Conservation (phyloP, 805 yeast genomes). For the Lachancea meyersii region DNA sequence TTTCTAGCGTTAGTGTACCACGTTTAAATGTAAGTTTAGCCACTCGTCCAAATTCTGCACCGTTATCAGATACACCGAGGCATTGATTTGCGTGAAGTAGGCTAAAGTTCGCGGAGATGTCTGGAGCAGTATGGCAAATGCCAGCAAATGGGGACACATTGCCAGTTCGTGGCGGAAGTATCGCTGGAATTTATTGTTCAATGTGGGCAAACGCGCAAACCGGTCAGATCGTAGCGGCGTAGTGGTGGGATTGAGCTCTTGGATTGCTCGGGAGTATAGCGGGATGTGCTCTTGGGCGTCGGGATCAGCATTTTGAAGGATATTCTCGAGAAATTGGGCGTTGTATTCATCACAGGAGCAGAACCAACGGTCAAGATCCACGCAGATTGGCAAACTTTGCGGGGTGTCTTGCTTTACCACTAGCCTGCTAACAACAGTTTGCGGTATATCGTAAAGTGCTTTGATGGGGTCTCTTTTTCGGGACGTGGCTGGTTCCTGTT, state of each 20-base stretch:
- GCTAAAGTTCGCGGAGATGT: constrained; percentile 16
- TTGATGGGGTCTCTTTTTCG: background rate
- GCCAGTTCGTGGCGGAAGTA: constrained; percentile 23
- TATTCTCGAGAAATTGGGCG: constrained; percentile 16
- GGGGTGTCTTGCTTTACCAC: constrained; percentile 22
- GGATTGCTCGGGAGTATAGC: constrained; percentile 4
- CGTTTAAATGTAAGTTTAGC: constrained; percentile 32
- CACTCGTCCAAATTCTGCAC: constrained; percentile 31
- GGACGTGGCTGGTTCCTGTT: too few species aligned
- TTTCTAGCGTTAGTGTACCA: constrained; percentile 13
- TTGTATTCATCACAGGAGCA: constrained; percentile 32
- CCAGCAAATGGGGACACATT: constrained; percentile 31
- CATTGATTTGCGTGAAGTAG: constrained; percentile 20
- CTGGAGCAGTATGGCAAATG: constrained; percentile 25
- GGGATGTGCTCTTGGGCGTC: constrained; percentile 1
- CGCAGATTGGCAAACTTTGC: constrained; percentile 21
- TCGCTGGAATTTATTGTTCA: constrained; percentile 20
- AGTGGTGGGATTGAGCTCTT: background rate
- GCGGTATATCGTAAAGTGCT: constrained; percentile 1
- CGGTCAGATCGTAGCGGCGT: background rate
- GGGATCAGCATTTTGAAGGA: background rate
- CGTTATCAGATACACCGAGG: constrained; percentile 21
- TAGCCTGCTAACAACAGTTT: constrained; percentile 15
- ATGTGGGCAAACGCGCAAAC: constrained; percentile 6
- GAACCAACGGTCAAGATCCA: constrained; percentile 29